Percentiles rank a stretch among this genome's conserved stretches.
Evolutionary conservation across 148 eudicot species (phyloP).

Genomic region (Hydrangea macrophylla): DNA sequence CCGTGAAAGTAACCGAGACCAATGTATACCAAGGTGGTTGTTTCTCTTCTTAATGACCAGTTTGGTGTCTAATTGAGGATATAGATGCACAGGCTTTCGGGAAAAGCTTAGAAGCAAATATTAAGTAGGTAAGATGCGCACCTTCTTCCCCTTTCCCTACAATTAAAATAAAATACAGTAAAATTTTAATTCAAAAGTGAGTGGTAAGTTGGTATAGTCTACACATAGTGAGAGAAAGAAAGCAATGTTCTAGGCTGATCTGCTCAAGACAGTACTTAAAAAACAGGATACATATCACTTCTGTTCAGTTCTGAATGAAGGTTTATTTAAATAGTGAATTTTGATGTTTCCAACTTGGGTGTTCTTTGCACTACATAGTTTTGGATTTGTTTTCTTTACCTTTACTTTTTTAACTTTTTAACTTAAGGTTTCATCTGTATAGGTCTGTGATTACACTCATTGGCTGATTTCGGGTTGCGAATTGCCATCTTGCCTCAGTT

Average conservation of each 20-base stretch:
- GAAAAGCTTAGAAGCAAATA: not conserved
- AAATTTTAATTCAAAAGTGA: no score
- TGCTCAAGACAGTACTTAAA: not conserved
- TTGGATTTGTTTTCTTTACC: no score
- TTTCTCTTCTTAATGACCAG: no score
- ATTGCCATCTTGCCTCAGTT: constrained; percentile 22
- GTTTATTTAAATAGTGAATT: not conserved
- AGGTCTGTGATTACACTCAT: constrained; percentile 51
- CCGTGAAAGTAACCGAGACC: no score
- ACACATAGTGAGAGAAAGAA: not conserved
- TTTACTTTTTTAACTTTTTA: no score
- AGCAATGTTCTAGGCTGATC: not conserved
- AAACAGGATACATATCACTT: not conserved
- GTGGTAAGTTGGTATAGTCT: not conserved
- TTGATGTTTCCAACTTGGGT: not conserved
- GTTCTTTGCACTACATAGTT: not conserved
- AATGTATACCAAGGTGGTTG: no score
- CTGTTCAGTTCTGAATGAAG: not conserved
- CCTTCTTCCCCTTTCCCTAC: not conserved
- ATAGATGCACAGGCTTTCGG: not conserved
- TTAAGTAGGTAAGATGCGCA: not conserved
- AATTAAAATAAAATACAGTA: no score
- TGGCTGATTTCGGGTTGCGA: constrained; percentile 43
- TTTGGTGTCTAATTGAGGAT: not conserved
- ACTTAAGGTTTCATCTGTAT: constrained; percentile 40